phyloP scores from a whole-genome alignment of 768 basidiomycete genomes.

The Postia placenta region DNA sequence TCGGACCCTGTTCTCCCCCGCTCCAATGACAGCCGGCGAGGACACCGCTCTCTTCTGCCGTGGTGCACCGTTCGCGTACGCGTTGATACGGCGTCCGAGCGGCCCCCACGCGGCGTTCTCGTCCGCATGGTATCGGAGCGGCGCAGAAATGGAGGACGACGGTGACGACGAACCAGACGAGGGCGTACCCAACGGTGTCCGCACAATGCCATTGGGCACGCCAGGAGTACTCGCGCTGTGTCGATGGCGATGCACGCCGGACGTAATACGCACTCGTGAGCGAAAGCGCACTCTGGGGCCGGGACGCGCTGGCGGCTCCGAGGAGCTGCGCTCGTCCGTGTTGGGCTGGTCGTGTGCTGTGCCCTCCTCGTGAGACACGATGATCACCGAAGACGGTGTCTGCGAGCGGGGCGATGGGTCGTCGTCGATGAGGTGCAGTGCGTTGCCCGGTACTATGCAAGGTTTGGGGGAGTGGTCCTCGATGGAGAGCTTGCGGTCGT shows the following conservation, averaged over 20 bases:
- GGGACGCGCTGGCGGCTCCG: constrained; percentile 9
- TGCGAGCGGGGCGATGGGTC: constrained; percentile 20
- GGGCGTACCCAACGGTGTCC: constrained; percentile 23
- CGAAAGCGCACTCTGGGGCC: constrained; percentile 53
- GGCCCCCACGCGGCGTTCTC: constrained; percentile 53
- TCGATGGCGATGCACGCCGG: constrained; percentile 51
- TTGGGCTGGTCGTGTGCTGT: constrained; percentile 4
- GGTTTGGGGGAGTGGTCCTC: constrained; percentile 23
- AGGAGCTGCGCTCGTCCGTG: constrained; percentile 6
- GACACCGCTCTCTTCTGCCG: constrained; percentile 7
- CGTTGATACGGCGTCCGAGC: constrained; percentile 49
- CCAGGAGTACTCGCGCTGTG: constrained; percentile 14
- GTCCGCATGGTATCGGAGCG: constrained; percentile 51
- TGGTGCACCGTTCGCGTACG: constrained; percentile 18
- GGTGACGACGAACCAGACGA: constrained; percentile 58
- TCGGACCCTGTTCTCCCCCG: constrained; percentile 9
- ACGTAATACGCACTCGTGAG: constrained; percentile 73
- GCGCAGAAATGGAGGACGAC: constrained; percentile 80
- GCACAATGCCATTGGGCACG: constrained; percentile 7
- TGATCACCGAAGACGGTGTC: constrained; percentile 19
- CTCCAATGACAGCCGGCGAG: constrained; percentile 3
- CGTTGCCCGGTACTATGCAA: constrained; percentile 28
- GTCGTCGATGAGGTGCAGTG: constrained; percentile 28
- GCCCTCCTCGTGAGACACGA: constrained; percentile 9
- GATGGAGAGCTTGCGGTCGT: constrained; percentile 18